phyloP scores from a whole-genome alignment of 176 grass and related monocot species.

The Miscanthus lutarioriparius region DNA sequence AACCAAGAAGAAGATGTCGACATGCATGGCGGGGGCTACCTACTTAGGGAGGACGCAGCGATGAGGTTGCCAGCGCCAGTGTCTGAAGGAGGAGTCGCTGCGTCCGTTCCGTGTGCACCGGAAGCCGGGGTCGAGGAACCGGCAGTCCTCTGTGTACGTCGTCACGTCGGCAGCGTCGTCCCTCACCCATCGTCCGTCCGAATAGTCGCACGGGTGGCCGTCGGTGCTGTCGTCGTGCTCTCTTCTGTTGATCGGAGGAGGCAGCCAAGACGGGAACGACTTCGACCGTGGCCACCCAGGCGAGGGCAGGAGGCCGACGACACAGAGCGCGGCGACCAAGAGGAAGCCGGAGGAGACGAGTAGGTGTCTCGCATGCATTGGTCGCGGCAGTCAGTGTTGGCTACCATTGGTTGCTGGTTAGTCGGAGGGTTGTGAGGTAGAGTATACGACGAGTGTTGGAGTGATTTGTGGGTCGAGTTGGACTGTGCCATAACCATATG shows the following conservation, averaged over 20 bases:
- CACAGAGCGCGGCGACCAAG: neutral
- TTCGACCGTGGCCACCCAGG: neutral
- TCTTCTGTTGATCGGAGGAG: neutral
- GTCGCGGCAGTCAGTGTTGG: too few relatives aligned
- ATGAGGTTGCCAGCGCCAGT: conserved; percentile 62
- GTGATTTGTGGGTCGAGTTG: too few relatives aligned
- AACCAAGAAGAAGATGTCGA: neutral
- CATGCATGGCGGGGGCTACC: neutral
- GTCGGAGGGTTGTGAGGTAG: too few relatives aligned
- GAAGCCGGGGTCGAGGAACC: conserved; percentile 67
- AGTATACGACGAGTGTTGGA: too few relatives aligned
- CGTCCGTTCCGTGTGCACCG: conserved; percentile 55
- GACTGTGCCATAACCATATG: too few relatives aligned
- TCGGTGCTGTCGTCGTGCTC: neutral
- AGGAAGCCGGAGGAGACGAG: conserved; percentile 22
- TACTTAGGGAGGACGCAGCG: conserved; percentile 53
- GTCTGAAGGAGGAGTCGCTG: conserved; percentile 26
- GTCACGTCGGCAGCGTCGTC: neutral
- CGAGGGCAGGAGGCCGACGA: conserved; percentile 9
- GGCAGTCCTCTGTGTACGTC: conserved; percentile 47
- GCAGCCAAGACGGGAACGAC: neutral
- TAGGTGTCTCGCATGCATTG: conserved; percentile 30
- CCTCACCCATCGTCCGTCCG: conserved; percentile 56
- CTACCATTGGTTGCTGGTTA: neutral
- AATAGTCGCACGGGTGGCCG: conserved; percentile 39